Evolutionary conservation across 352 stramenopile species (phyloP).

Genomic region (Globisporangium mamillatum): DNA sequence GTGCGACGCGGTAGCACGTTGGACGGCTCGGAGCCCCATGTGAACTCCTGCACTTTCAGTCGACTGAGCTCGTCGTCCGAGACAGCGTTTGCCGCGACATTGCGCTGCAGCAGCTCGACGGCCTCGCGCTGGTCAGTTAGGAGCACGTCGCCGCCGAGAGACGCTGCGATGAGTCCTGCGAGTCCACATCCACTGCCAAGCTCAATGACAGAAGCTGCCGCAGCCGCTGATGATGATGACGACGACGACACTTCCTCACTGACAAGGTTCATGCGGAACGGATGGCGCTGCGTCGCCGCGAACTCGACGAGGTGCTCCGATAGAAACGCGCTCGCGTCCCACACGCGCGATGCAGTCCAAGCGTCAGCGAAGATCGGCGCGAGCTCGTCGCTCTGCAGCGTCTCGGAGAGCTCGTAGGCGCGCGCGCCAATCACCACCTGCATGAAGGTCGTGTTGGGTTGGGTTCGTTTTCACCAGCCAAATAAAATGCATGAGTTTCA

Average conservation of each 20-base stretch:
- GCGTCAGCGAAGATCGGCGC: conserved; percentile 80
- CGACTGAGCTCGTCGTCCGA: conserved; percentile 34
- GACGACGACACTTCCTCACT: background rate
- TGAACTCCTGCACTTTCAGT: conserved; percentile 52
- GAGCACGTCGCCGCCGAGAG: conserved; percentile 62
- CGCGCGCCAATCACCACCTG: conserved; percentile 44
- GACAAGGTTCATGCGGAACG: conserved; percentile 12
- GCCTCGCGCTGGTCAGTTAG: conserved; percentile 72
- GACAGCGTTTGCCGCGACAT: conserved; percentile 46
- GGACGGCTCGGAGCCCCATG: conserved; percentile 46
- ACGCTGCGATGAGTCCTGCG: conserved; percentile 57
- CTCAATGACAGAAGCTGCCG: conserved; percentile 48
- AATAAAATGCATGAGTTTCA: background rate
- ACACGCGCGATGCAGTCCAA: conserved; percentile 79
- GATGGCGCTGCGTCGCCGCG: conserved; percentile 14
- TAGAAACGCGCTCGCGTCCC: conserved; percentile 69
- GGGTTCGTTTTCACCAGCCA: background rate
- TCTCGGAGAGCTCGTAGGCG: conserved; percentile 72
- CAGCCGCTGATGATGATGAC: background rate
- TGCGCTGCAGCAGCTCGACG: conserved; percentile 63
- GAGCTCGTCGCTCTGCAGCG: conserved; percentile 61
- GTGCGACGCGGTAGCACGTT: conserved; percentile 22
- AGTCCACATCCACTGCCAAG: conserved; percentile 80
- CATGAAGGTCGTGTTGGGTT: conserved; percentile 15
- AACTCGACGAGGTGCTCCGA: conserved; percentile 53